A percentile compares a stretch with the other conserved stretches of the same genome.
phyloP scores from a whole-genome alignment of 805 yeast genomes.

The Saitoella complicata region DNA sequence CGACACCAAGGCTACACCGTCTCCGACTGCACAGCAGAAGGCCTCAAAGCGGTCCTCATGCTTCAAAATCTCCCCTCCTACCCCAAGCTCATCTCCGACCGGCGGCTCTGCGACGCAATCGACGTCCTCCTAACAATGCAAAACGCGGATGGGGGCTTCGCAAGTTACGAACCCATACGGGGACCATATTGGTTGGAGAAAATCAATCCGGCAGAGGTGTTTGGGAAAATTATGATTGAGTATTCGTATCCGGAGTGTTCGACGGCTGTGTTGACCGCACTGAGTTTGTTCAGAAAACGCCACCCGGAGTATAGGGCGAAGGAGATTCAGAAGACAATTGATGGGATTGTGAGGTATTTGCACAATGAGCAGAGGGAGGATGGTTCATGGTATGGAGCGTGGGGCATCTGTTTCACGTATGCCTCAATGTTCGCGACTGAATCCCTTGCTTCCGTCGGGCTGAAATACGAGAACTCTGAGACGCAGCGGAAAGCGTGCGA shows the following conservation, averaged over 20 bases:
- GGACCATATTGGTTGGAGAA: slow-evolving; percentile 62
- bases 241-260: slow-evolving; percentile 98
- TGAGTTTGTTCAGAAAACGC: slow-evolving; percentile 51
- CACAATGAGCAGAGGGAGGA: slow-evolving; percentile 50
- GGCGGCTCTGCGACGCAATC: slow-evolving; percentile 46
- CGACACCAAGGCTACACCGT: slow-evolving; percentile 94
- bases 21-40: slow-evolving; percentile 93
- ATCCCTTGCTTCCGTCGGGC: slow-evolving; percentile 60
- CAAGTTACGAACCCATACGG: slow-evolving; percentile 76
- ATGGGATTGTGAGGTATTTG: slow-evolving; percentile 59
- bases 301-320: slow-evolving; percentile 46
- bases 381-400: slow-evolving; percentile 96
- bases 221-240: slow-evolving; percentile 96
- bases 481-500: slow-evolving; percentile 67
- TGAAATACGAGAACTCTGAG: slow-evolving; percentile 42
- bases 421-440: slow-evolving; percentile 98
- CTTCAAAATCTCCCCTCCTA: slow-evolving; percentile 51
- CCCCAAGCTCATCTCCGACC: slow-evolving; percentile 32
- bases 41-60: slow-evolving; percentile 86
- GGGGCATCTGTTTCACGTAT: slow-evolving; percentile 95
- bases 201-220: slow-evolving; percentile 92
- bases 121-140: slow-evolving; percentile 66
- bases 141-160: slow-evolving; percentile 80
- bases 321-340: slow-evolving; percentile 55
- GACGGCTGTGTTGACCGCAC: slow-evolving; percentile 82